Percentiles rank a stretch among this genome's conserved stretches.
Conservation (phyloP, 1,139 yeast genomes). For the Geotrichum candidum region DNA sequence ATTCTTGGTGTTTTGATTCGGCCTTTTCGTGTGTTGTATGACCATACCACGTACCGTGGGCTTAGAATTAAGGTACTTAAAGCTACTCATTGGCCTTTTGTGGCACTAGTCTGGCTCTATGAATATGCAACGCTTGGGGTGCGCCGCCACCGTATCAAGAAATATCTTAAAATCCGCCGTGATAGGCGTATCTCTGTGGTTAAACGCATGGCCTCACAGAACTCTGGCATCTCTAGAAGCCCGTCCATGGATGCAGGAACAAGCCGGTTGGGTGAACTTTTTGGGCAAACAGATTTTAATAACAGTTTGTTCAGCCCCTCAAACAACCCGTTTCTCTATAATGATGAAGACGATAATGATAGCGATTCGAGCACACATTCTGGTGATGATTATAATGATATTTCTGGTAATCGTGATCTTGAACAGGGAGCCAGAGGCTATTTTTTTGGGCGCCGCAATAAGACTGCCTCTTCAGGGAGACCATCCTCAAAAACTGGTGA, state of each 20-base stretch:
- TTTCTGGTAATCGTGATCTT: neutral
- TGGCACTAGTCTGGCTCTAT: constrained; percentile 25
- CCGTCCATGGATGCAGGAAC: neutral
- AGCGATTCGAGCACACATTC: neutral
- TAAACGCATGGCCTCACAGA: constrained; percentile 5
- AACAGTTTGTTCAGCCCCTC: neutral
- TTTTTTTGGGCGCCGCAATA: neutral
- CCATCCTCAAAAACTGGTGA: neutral
- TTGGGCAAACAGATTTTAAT: neutral
- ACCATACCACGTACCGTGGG: constrained; percentile 25
- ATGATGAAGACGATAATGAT: constrained; percentile 2
- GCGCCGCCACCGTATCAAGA: constrained; percentile 2
- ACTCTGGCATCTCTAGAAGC: neutral
- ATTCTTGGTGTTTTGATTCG: constrained; percentile 29
- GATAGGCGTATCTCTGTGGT: constrained; percentile 11
- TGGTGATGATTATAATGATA: neutral
- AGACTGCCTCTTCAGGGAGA: neutral
- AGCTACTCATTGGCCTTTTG: constrained; percentile 32
- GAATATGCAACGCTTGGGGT: constrained; percentile 20
- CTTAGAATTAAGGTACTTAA: constrained; percentile 28
- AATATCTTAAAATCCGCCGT: constrained; percentile 5
- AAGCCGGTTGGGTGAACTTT: neutral
- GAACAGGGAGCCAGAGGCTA: neutral
- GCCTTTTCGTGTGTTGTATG: constrained; percentile 28
- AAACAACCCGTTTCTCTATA: constrained; percentile 1